These are phyloP conservation scores for Xylariaceae sp. DNA, from an alignment of 2,329 filamentous ascomycete species.

Conservation along the genomic window DNA sequence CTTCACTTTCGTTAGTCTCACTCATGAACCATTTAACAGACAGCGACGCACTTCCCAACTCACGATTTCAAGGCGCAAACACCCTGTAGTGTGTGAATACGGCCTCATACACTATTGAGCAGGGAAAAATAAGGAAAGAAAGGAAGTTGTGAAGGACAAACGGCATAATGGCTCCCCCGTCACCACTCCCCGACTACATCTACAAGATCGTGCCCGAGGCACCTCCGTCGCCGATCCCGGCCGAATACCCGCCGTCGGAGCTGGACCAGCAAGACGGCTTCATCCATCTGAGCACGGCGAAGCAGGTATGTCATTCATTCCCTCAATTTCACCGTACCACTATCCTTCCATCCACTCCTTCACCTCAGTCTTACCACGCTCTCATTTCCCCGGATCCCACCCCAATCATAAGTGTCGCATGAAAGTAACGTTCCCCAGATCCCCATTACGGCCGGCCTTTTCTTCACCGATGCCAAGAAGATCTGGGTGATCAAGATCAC, in stretches of 20 bases:
- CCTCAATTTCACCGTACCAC: not conserved
- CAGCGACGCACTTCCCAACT: no score
- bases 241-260: conserved; percentile 51
- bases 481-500: conserved; percentile 43
- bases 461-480: conserved; percentile 25
- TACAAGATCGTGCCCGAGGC: conserved; percentile 57
- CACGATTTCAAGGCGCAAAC: no score
- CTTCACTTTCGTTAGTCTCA: no score
- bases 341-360: not conserved
- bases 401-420: not conserved
- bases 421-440: conserved; percentile 21
- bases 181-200: conserved; percentile 40
- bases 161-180: conserved; percentile 27
- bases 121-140: not conserved
- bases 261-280: conserved; percentile 57
- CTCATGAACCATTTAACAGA: no score
- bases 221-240: conserved; percentile 50
- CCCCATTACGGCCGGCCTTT: conserved; percentile 30
- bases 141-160: no score
- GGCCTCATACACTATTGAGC: no score
- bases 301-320: conserved; percentile 40
- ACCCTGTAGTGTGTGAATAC: no score
- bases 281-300: conserved; percentile 54
- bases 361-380: not conserved
- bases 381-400: not conserved